Base-by-base conservation (phyloP, 805 yeast species). In the Lipomyces yamanashiensis region DNA sequence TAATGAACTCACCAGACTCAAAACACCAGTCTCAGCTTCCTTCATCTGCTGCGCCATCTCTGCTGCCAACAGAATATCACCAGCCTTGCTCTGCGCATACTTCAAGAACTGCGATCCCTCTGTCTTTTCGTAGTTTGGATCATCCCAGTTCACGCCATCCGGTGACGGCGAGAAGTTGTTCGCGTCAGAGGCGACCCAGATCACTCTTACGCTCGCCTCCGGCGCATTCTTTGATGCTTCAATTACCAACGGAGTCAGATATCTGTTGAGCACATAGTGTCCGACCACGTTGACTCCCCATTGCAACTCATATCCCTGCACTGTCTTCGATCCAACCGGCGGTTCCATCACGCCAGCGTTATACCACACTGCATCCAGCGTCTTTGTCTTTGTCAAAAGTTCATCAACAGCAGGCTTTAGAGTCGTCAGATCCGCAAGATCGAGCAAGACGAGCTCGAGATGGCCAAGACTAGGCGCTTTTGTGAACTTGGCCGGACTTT, bases 221-320 rank as follows among this genome's bases (percentile, higher is more conserved):
- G 73, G 69, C 12, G 73, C 70, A 1, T 61, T 59, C 48, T 71
- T 62, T 1, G 78, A 75, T 1, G 81, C 73, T 34, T 74, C 68
- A 28, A 75, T 61, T 17, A 83, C 63, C 4, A 80, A 63, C 8
- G 81, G 81, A 33, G 74, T 74, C 53, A 81, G 69, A 33, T 75
- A 70, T 59, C 76, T 75, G 64, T 81, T 79, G 21, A 83, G 71
- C n/a, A 81, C 70, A 58, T 76, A 80, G 34, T 82, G 81, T 1
- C 81, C 86, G 15, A 84, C 66, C 19, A 71, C 77, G 70, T 83
- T 84, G 19, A 80, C 78, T 9, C 84, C 86, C 47, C 81, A 71
- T 58, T 80, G 82, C 43, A 74, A 59, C 57, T 83, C 86, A 60
- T 74, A 77, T 8, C 83, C 84, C 71, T 64, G 67, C 19, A 61